Evolutionary conservation across 352 stramenopile genomes (phyloP).

Genomic region (Albugo laibachii): DNA sequence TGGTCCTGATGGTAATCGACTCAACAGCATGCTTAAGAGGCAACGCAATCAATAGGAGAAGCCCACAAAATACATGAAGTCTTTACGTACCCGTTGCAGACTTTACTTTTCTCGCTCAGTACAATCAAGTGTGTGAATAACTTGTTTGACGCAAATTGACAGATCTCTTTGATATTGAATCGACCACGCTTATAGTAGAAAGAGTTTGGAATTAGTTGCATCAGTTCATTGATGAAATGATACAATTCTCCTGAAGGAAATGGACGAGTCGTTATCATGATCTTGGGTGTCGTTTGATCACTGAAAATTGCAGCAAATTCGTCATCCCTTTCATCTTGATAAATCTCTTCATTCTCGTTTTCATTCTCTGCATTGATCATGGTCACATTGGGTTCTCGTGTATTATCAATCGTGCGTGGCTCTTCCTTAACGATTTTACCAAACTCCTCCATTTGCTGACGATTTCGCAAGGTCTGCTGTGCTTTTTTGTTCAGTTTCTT

Average conservation of each 20-base stretch:
- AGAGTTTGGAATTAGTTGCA: conserved; percentile 94
- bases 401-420: conserved; percentile 95
- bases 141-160: conserved; percentile 90
- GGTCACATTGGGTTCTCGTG: conserved; percentile 90
- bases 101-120: conserved; percentile 94
- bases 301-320: conserved; percentile 97
- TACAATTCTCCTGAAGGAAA: conserved; percentile 91
- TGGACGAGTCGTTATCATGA: conserved; percentile 97
- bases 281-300: conserved; percentile 88
- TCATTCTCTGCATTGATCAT: conserved; percentile 75
- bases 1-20: conserved; percentile 82
- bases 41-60: neutral
- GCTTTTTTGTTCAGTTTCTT: conserved; percentile 84
- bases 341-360: conserved; percentile 86
- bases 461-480: conserved; percentile 32
- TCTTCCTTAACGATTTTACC: conserved; percentile 76
- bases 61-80: conserved; percentile 10
- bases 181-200: conserved; percentile 94
- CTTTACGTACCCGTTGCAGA: conserved; percentile 70
- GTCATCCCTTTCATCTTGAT: conserved; percentile 92
- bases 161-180: conserved; percentile 83
- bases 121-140: conserved; percentile 98
- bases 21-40: conserved; percentile 69
- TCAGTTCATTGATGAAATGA: conserved; percentile 94
- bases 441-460: conserved; percentile 71